Evolutionary conservation across 192 early-diverging fungal genomes (phyloP).

Genomic region (Allomyces arbusculus): DNA sequence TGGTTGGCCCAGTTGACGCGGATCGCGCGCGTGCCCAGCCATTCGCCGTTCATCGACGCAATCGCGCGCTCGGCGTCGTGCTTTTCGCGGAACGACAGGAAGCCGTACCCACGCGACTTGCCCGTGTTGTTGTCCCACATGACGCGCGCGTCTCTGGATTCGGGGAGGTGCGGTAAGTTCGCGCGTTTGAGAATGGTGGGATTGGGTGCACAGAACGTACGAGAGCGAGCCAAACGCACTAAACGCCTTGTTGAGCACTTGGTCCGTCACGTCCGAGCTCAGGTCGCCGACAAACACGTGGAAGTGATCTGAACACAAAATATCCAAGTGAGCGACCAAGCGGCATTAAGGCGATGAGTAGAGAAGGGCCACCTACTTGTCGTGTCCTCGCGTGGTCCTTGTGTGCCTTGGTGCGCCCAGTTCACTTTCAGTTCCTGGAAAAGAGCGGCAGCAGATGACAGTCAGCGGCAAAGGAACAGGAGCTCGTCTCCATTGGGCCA

Average conservation of each 20-base stretch:
- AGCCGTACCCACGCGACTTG: slow-evolving; percentile 80
- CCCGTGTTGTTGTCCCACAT: slow-evolving; percentile 82
- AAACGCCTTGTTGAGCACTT: slow-evolving; percentile 58
- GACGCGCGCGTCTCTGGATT: slow-evolving; percentile 60
- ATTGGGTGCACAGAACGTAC: slow-evolving; percentile 23
- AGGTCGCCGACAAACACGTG: slow-evolving; percentile 90
- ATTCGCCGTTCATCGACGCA: slow-evolving; percentile 67
- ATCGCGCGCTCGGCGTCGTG: slow-evolving; percentile 73
- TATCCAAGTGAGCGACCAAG: neutral
- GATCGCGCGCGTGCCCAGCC: slow-evolving; percentile 65
- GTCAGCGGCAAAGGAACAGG: neutral
- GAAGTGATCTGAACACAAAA: slow-evolving; percentile 28
- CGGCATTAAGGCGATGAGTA: neutral
- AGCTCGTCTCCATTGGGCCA: neutral
- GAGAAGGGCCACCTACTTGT: slow-evolving; percentile 15
- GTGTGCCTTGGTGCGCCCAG: slow-evolving; percentile 34
- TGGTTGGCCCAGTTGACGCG: slow-evolving; percentile 91
- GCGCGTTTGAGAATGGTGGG: neutral
- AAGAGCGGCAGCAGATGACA: neutral
- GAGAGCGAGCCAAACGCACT: slow-evolving; percentile 45
- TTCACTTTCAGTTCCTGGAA: slow-evolving; percentile 45
- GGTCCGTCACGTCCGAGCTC: slow-evolving; percentile 73
- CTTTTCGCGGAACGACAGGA: slow-evolving; percentile 75
- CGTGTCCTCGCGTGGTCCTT: slow-evolving; percentile 40
- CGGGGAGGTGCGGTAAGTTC: neutral